Percentiles rank a stretch among this genome's conserved stretches.
Conservation (phyloP, 2,329 filamentous ascomycete genomes). For the Aspergillus texensis region DNA sequence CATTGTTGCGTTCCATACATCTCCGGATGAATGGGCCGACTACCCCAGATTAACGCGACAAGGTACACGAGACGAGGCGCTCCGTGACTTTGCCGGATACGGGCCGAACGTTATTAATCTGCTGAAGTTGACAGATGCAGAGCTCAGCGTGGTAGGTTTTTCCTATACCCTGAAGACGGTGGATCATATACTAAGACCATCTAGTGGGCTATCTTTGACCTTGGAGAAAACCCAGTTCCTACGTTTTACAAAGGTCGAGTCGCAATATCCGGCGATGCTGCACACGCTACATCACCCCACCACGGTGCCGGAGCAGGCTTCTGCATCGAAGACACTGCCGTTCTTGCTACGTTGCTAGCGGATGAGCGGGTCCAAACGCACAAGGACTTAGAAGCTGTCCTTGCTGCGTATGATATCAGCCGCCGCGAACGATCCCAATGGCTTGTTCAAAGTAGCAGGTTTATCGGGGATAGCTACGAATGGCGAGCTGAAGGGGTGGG, state of each 20-base stretch:
- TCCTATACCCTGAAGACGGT: not conserved
- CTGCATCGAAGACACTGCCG: conserved; percentile 36
- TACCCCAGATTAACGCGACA: conserved; percentile 24
- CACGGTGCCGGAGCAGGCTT: conserved; percentile 43
- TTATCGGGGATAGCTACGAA: conserved; percentile 37
- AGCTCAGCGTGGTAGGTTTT: conserved; percentile 29
- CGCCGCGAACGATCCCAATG: conserved; percentile 35
- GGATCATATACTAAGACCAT: not conserved
- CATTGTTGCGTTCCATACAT: conserved; percentile 44
- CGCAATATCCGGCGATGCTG: conserved; percentile 43
- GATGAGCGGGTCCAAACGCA: conserved; percentile 24
- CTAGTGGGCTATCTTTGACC: conserved; percentile 47
- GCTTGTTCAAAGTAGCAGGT: conserved; percentile 39
- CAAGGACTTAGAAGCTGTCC: conserved; percentile 30
- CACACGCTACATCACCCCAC: conserved; percentile 47
- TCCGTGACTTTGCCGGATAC: conserved; percentile 26
- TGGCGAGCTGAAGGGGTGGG: conserved; percentile 29
- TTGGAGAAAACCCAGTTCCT: conserved; percentile 41
- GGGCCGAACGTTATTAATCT: conserved; percentile 26
- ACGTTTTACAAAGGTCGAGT: conserved; percentile 38
- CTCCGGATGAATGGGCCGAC: conserved; percentile 28
- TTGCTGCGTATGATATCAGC: conserved; percentile 30
- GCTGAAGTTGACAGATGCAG: conserved; percentile 30
- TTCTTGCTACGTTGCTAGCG: conserved; percentile 30
- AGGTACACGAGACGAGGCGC: conserved; percentile 25